Base-by-base conservation (phyloP, 257 asterid genomes). In the Nicotiana tabacum region DNA sequence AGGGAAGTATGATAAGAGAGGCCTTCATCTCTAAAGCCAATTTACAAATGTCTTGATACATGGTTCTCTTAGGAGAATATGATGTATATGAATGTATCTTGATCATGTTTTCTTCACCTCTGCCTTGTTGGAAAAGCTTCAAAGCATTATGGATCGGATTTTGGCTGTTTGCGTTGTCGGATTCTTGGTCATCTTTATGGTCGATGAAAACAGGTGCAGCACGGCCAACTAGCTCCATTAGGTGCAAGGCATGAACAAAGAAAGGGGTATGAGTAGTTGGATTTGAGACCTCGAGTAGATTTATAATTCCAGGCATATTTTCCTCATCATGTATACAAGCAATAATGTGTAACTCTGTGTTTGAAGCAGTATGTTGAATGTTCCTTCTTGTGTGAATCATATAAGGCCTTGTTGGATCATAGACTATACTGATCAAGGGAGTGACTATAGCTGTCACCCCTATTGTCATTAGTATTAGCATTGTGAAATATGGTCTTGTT, bases 11-110 rank as follows among this genome's bases (percentile, higher is more conserved):
- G 55, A 93, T 89, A 29, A 93, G 82, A 80, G 91, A 88, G 9
- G 95, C 93, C 48, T 89, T 90, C 85, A 86, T 92, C 48, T 64
- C 21, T 21, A 92, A 89, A 6, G 98, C 97, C 61, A 95, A 90
- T 84, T 89, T 93, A 53, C 98, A 95, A 13, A 95, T 87, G 74
- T 93, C 98, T 77, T 90, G 95, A 77, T 93, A 91, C 97, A 92
- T 90, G 78, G 88, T 89, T 77, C 89, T 86, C 83, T 76, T 89
- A 4, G 91, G 83, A 5, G 97, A 67, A 8, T 90, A 86, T 16
- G 94, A 84, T 24, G 98, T 93, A 56, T 87, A 92, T 0, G 84
- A 84, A 77, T 87, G 86, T 13, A 92, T 81, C 77, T 78, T 88
- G 4, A 92, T 2, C 48, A 39, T 82, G 65, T 51, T 80, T 39